Conservation (phyloP, 768 basidiomycete genomes). For the Xerocomus potaroensis region DNA sequence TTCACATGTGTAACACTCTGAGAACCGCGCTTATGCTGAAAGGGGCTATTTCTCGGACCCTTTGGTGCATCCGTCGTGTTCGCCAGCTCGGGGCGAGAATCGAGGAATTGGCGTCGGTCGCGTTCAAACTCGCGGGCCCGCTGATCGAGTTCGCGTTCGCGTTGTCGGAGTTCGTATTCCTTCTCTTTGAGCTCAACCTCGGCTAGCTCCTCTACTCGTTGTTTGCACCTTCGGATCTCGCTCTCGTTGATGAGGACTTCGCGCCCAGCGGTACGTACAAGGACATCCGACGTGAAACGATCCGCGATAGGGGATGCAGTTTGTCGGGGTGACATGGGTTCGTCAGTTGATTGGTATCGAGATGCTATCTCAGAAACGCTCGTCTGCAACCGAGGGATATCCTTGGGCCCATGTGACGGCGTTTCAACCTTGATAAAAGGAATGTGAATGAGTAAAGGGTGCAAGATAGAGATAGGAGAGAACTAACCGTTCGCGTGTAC, state of each 20-base stretch:
- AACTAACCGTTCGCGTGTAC: constrained; percentile 54
- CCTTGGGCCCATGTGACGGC: constrained; percentile 52
- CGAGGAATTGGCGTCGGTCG: constrained; percentile 44
- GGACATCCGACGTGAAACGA: constrained; percentile 26
- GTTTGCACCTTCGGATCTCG: constrained; percentile 32
- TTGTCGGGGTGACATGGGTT: constrained; percentile 39
- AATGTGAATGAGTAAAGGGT: constrained; percentile 2
- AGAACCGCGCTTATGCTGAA: constrained; percentile 28
- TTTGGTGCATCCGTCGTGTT: constrained; percentile 30
- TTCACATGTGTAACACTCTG: constrained; percentile 28
- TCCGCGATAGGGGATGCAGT: constrained; percentile 34
- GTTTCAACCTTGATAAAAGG: constrained; percentile 41
- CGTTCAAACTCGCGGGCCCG: constrained; percentile 54
- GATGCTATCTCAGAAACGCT: constrained; percentile 63
- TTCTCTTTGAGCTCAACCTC: constrained; percentile 53
- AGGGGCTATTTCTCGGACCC: constrained; percentile 21
- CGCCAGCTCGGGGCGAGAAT: constrained; percentile 27
- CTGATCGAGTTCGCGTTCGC: constrained; percentile 52
- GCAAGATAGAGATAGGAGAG: constrained; percentile 1
- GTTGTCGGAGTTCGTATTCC: constrained; percentile 47
- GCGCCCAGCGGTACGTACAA: constrained; percentile 10
- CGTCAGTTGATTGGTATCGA: constrained; percentile 50
- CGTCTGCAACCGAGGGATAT: constrained; percentile 57
- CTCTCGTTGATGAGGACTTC: constrained; percentile 20
- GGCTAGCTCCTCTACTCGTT: constrained; percentile 47